Conservation (phyloP, 768 basidiomycete genomes). For the Tulasnella sp. region DNA sequence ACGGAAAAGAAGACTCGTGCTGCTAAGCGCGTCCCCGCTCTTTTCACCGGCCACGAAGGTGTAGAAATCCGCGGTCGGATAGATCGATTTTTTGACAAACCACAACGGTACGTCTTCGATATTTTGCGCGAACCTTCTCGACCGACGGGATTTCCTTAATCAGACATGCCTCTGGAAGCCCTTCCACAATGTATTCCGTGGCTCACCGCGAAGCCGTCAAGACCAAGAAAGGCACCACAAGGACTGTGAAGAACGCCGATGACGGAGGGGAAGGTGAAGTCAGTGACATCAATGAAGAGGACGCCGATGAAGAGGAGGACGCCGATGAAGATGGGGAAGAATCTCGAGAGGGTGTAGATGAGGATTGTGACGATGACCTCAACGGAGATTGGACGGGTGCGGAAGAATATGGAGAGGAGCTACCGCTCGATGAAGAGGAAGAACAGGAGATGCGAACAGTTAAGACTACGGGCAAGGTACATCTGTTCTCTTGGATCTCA, state of each 20-base stretch:
- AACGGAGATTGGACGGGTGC: neutral
- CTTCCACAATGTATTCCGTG: neutral
- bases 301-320: neutral
- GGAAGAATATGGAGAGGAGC: neutral
- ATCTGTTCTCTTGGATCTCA: no score
- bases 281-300: neutral
- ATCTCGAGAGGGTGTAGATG: neutral
- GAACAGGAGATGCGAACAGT: no score
- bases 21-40: neutral
- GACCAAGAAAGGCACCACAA: neutral
- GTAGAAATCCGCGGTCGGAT: neutral
- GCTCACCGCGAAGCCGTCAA: neutral
- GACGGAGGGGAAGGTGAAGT: neutral
- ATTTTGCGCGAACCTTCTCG: no score
- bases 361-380: neutral
- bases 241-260: neutral
- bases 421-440: no score
- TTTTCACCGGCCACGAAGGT: neutral
- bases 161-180: no score
- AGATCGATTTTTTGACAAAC: neutral
- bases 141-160: no score
- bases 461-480: no score
- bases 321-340: neutral
- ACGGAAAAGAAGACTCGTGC: neutral
- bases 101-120: no score